These are phyloP conservation scores for Chiua virens DNA, from an alignment of 768 basidiomycete species.

Conservation along the genomic window DNA sequence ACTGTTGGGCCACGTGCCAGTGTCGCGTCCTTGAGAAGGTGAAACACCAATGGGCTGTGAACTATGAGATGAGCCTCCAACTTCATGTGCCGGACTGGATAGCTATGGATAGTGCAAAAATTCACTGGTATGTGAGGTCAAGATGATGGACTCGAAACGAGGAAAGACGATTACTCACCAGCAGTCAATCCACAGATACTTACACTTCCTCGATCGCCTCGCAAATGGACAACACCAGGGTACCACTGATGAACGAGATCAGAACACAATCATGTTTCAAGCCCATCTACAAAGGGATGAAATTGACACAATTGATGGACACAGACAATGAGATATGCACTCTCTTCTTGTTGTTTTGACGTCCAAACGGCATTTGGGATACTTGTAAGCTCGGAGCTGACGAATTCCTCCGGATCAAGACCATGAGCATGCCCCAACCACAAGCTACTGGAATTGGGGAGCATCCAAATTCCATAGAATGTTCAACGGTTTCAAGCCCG, in stretches of 20 bases:
- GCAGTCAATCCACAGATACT: slow-evolving; percentile 28
- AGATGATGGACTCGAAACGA: too few species aligned
- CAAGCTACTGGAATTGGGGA: slow-evolving; percentile 95
- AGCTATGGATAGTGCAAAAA: too few species aligned
- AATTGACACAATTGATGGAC: not conserved
- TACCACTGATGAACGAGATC: slow-evolving; percentile 94
- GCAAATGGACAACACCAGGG: slow-evolving; percentile 93
- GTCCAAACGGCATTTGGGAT: slow-evolving; percentile 99
- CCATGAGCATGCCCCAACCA: slow-evolving; percentile 89
- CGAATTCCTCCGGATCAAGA: slow-evolving; percentile 91
- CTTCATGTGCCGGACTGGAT: too few species aligned
- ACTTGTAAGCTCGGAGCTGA: slow-evolving; percentile 93
- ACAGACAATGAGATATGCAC: slow-evolving; percentile 44
- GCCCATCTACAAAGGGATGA: slow-evolving; percentile 59
- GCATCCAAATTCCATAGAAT: slow-evolving; percentile 89
- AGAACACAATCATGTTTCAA: slow-evolving; percentile 97
- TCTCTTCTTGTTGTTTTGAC: slow-evolving; percentile 84
- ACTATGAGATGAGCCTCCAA: too few species aligned
- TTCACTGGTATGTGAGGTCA: too few species aligned
- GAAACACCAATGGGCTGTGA: too few species aligned
- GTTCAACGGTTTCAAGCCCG: slow-evolving; percentile 91
- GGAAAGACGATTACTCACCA: too few species aligned
- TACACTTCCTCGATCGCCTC: slow-evolving; percentile 99
- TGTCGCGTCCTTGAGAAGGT: too few species aligned
- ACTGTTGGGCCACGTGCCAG: too few species aligned